phyloP scores from a whole-genome alignment of 306 rosid species.

The Astragalus glycyphyllos region DNA sequence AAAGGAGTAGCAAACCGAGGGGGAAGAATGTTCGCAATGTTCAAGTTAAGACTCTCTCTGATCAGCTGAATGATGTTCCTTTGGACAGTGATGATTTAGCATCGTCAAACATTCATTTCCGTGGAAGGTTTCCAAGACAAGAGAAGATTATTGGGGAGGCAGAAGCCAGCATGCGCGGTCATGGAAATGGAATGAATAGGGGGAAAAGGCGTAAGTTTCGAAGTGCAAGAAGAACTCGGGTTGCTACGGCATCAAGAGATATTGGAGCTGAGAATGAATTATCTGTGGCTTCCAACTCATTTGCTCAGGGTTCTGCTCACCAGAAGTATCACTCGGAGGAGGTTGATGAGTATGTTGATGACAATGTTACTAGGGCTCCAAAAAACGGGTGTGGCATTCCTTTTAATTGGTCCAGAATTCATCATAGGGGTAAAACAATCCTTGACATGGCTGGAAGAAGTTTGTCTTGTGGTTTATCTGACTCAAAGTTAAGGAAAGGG shows the following conservation, averaged over 20 bases:
- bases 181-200: slow-evolving; percentile 68
- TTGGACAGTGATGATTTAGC: slow-evolving; percentile 84
- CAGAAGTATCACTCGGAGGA: slow-evolving; percentile 70
- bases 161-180: slow-evolving; percentile 60
- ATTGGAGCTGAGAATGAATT: slow-evolving; percentile 73
- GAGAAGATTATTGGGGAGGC: slow-evolving; percentile 66
- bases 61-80: slow-evolving; percentile 68
- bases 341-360: slow-evolving; percentile 57
- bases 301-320: slow-evolving; percentile 66
- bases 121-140: slow-evolving; percentile 58
- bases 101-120: slow-evolving; percentile 72
- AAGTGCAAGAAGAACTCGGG: slow-evolving; percentile 71
- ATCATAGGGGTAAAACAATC: slow-evolving; percentile 86
- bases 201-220: slow-evolving; percentile 79
- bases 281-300: slow-evolving; percentile 91
- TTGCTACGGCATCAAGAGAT: slow-evolving; percentile 72
- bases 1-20: slow-evolving; percentile 66
- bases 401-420: slow-evolving; percentile 99
- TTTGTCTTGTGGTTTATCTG: slow-evolving; percentile 92
- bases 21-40: slow-evolving; percentile 67
- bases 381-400: slow-evolving; percentile 96
- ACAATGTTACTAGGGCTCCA: slow-evolving; percentile 82
- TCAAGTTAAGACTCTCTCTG: slow-evolving; percentile 77
- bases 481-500: slow-evolving; percentile 75
- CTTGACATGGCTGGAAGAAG: slow-evolving; percentile 97